These are phyloP conservation scores for Daedaleopsis nitida DNA, from an alignment of 768 basidiomycete species.

Conservation along the genomic window DNA sequence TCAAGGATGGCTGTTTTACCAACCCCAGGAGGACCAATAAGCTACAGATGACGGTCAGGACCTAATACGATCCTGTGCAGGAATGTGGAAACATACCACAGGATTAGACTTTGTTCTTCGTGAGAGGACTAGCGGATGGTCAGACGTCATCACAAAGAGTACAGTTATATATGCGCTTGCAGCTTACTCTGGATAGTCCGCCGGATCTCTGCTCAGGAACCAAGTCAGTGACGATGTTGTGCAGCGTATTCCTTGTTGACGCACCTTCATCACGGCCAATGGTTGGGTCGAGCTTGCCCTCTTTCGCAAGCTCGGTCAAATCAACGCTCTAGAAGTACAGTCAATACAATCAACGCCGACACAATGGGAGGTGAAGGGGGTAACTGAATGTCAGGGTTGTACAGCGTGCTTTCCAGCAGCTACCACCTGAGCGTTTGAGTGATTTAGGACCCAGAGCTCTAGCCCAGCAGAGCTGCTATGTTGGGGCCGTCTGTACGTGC, in stretches of 20 bases:
- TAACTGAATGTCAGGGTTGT: not conserved
- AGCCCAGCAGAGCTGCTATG: no score
- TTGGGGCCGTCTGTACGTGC: no score
- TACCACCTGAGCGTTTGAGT: no score
- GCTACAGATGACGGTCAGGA: slow-evolving; percentile 36
- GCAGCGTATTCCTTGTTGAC: slow-evolving; percentile 6
- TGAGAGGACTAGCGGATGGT: slow-evolving; percentile 60
- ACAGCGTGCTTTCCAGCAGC: no score
- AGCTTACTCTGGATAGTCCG: slow-evolving; percentile 85
- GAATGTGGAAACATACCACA: slow-evolving; percentile 54
- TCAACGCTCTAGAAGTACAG: slow-evolving; percentile 63
- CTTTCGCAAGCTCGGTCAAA: slow-evolving; percentile 77
- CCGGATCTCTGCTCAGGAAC: slow-evolving; percentile 64
- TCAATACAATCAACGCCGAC: not conserved
- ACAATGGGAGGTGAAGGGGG: not conserved
- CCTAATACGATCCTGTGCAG: not conserved
- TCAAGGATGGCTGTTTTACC: slow-evolving; percentile 94
- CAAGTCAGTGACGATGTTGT: not conserved
- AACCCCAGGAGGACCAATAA: slow-evolving; percentile 86
- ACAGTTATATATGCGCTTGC: no score
- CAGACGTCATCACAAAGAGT: no score
- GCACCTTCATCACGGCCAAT: slow-evolving; percentile 87
- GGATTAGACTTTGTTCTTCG: slow-evolving; percentile 92
- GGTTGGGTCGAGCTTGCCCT: slow-evolving; percentile 87
- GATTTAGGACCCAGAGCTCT: no score